Evolutionary conservation across 108 stramenopile species (phyloP).

Genomic region (Parmales sp.): DNA sequence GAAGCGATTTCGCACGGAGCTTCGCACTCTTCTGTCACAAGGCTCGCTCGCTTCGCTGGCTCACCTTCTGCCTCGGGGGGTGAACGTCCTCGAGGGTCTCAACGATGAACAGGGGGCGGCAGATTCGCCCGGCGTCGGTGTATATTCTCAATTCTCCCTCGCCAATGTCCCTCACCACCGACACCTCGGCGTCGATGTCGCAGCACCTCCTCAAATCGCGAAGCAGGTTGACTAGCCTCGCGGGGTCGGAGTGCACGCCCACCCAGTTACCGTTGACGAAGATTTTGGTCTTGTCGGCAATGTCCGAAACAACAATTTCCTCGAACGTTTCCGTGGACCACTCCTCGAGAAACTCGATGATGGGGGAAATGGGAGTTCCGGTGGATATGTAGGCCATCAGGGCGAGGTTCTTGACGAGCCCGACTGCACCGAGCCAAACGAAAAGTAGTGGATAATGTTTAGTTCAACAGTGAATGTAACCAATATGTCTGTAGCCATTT

Average conservation of each 20-base stretch:
- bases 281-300: slow-evolving; percentile 87
- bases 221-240: slow-evolving; percentile 33
- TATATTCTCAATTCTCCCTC: slow-evolving; percentile 91
- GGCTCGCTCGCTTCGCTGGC: too few species aligned
- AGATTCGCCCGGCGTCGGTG: slow-evolving; percentile 97
- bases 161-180: slow-evolving; percentile 85
- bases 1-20: too few species aligned
- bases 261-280: slow-evolving; percentile 98
- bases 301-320: slow-evolving; percentile 70
- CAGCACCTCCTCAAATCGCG: slow-evolving; percentile 79
- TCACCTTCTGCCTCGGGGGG: too few species aligned
- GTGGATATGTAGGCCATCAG: slow-evolving; percentile 84
- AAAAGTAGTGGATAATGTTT: too few species aligned
- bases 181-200: slow-evolving; percentile 93
- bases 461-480: too few species aligned
- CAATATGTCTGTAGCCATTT: too few species aligned
- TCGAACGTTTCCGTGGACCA: slow-evolving; percentile 83
- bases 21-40: too few species aligned
- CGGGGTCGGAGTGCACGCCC: slow-evolving; percentile 93
- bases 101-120: slow-evolving; percentile 94
- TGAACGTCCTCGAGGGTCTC: slow-evolving; percentile 23
- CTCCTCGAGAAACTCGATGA: slow-evolving; percentile 90
- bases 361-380: slow-evolving; percentile 78
- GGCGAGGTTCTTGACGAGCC: slow-evolving; percentile 28
- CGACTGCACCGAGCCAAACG: neutral